A percentile compares a stretch with the other conserved stretches of the same genome.
These are phyloP conservation scores for Haplographium delicatum DNA, from an alignment of 495 filamentous ascomycete species.

Conservation along the genomic window DNA sequence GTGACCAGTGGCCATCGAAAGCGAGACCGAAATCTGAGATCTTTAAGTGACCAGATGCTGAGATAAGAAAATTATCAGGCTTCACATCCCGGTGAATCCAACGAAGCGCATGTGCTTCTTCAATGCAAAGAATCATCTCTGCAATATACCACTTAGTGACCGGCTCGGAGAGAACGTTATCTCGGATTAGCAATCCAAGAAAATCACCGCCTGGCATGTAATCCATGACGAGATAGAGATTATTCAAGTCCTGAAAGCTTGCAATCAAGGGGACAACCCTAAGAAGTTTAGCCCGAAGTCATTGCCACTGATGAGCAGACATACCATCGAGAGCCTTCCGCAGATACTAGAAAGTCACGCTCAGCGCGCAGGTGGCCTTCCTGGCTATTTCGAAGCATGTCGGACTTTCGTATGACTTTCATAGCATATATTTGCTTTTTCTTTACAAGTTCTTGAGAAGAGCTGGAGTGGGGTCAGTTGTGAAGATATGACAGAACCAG, in stretches of 20 bases:
- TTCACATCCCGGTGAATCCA: slow-evolving; percentile 97
- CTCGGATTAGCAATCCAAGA: slow-evolving; percentile 74
- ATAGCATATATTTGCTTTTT: slow-evolving; percentile 75
- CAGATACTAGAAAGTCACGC: slow-evolving; percentile 82
- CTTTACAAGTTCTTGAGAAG: neutral
- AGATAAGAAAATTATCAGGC: slow-evolving; percentile 93
- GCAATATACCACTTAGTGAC: slow-evolving; percentile 82
- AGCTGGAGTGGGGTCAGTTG: neutral
- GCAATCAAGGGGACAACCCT: slow-evolving; percentile 79
- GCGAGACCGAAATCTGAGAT: slow-evolving; percentile 94
- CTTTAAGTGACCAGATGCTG: slow-evolving; percentile 81
- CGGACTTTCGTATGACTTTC: slow-evolving; percentile 91
- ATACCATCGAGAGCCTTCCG: slow-evolving; percentile 73
- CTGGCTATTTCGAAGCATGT: slow-evolving; percentile 84
- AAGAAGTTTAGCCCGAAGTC: neutral
- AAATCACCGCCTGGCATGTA: slow-evolving; percentile 97
- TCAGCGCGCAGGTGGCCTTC: slow-evolving; percentile 91
- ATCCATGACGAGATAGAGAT: slow-evolving; percentile 92
- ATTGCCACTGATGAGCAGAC: slow-evolving; percentile 3
- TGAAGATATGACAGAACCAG: neutral
- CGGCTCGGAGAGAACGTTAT: slow-evolving; percentile 70
- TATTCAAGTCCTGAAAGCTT: slow-evolving; percentile 79
- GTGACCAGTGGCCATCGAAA: slow-evolving; percentile 92
- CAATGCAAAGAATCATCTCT: slow-evolving; percentile 92
- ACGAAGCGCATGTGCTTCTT: slow-evolving; percentile 78